phyloP scores from a whole-genome alignment of 352 stramenopile genomes.

The Thalassiosira livingstoniorum region DNA sequence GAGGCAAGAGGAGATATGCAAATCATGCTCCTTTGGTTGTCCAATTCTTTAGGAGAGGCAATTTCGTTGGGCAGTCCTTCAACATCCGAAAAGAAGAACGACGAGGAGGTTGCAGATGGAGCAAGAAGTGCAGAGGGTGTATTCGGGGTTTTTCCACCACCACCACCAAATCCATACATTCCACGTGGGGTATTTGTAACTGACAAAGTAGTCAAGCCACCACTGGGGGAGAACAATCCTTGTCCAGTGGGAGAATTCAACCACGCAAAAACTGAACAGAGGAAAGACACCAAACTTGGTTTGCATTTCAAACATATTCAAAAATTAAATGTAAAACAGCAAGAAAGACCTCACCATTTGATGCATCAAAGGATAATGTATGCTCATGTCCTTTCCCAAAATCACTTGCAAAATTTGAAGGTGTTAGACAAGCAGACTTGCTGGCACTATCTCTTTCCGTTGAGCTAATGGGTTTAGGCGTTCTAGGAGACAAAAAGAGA shows the following conservation, averaged over 20 bases:
- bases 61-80: slow-evolving; percentile 32
- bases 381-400: slow-evolving; percentile 70
- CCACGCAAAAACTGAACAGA: slow-evolving; percentile 73
- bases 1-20: slow-evolving; percentile 81
- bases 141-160: slow-evolving; percentile 7
- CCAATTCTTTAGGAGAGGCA: slow-evolving; percentile 37
- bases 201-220: slow-evolving; percentile 57
- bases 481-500: slow-evolving; percentile 55
- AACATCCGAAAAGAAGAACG: slow-evolving; percentile 35
- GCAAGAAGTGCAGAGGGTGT: slow-evolving; percentile 25
- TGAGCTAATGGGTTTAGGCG: slow-evolving; percentile 22
- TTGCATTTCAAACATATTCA: neutral
- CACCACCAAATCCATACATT: slow-evolving; percentile 62
- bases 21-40: slow-evolving; percentile 74
- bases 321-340: slow-evolving; percentile 8
- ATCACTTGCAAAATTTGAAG: slow-evolving; percentile 84
- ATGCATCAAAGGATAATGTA: slow-evolving; percentile 39
- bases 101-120: slow-evolving; percentile 8
- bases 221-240: slow-evolving; percentile 76
- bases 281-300: neutral
- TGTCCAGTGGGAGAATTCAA: slow-evolving; percentile 77
- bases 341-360: slow-evolving; percentile 45
- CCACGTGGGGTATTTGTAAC: slow-evolving; percentile 74
- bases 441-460: neutral
- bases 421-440: slow-evolving; percentile 49